These are phyloP conservation scores for Citrus australasica DNA, from an alignment of 345 rosid species.

Conservation along the genomic window DNA sequence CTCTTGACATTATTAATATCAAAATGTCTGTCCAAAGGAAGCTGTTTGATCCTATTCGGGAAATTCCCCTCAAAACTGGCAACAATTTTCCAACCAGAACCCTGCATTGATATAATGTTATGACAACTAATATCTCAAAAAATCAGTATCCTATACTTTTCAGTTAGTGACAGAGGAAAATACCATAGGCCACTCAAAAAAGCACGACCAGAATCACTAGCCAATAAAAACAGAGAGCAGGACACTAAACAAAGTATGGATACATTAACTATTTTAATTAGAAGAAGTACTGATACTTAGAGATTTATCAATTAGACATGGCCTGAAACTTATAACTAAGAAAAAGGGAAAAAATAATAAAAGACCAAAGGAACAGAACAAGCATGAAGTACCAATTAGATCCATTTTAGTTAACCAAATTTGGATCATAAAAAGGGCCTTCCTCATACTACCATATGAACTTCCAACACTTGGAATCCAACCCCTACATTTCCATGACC, in stretches of 20 bases:
- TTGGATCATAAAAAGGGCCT: background rate
- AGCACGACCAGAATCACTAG: background rate
- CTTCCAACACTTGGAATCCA: background rate
- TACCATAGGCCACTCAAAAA: background rate
- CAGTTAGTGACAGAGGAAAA: background rate
- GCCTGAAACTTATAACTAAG: background rate
- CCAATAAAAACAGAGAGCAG: background rate
- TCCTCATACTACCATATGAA: background rate
- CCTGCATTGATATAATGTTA: constrained; percentile 44
- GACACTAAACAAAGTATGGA: background rate
- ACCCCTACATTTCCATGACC: background rate
- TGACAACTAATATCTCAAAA: background rate
- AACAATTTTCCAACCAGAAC: constrained; percentile 98
- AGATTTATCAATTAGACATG: background rate
- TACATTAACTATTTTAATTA: background rate
- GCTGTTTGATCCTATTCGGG: constrained; percentile 93
- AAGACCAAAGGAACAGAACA: background rate
- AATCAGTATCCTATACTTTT: background rate
- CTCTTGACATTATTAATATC: constrained; percentile 68
- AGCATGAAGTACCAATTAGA: background rate
- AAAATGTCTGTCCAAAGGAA: constrained; percentile 95
- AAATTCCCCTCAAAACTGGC: constrained; percentile 96
- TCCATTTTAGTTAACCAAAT: background rate
- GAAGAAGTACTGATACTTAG: background rate
- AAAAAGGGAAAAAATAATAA: background rate